Percentiles rank a stretch among this genome's conserved stretches.
phyloP scores from a whole-genome alignment of 208 protist genomes.

The Herpetomonas tarakana region DNA sequence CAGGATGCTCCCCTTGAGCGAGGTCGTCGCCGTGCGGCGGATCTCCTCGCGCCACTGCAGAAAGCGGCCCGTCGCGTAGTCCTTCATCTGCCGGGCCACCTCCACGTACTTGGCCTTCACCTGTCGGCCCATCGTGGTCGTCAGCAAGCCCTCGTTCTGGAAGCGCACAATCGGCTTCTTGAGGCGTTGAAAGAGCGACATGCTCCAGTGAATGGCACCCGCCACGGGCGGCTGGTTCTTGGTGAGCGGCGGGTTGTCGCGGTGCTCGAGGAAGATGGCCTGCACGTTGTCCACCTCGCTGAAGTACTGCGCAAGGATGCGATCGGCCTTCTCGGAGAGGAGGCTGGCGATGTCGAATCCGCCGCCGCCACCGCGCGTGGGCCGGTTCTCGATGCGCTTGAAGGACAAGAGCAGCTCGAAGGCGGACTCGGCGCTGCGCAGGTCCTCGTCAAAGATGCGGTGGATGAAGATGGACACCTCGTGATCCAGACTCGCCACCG shows the following conservation, averaged over 20 bases:
- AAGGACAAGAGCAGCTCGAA: slow-evolving; percentile 98
- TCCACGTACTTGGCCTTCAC: slow-evolving; percentile 93
- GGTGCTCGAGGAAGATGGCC: slow-evolving; percentile 89
- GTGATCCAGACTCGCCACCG: slow-evolving; percentile 93
- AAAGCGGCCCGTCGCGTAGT: slow-evolving; percentile 92
- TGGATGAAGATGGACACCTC: slow-evolving; percentile 96
- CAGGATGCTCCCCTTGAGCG: slow-evolving; percentile 93
- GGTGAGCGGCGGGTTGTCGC: slow-evolving; percentile 90
- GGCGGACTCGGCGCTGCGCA: slow-evolving; percentile 96
- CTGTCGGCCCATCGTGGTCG: slow-evolving; percentile 85
- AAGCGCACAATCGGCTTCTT: slow-evolving; percentile 97
- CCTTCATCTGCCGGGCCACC: slow-evolving; percentile 92
- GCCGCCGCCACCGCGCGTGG: slow-evolving; percentile 62
- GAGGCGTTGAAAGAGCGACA: slow-evolving; percentile 95
- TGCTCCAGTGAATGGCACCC: slow-evolving; percentile 96
- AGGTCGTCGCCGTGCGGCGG: slow-evolving; percentile 72
- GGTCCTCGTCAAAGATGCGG: slow-evolving; percentile 96
- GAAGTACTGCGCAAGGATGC: slow-evolving; percentile 95
- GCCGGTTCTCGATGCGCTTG: slow-evolving; percentile 90
- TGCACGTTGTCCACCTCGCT: slow-evolving; percentile 91
- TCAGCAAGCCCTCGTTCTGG: slow-evolving; percentile 90
- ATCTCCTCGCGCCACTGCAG: slow-evolving; percentile 91
- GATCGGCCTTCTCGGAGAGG: slow-evolving; percentile 94
- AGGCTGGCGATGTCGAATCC: slow-evolving; percentile 90
- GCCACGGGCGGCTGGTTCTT: slow-evolving; percentile 98